Percentiles rank a stretch among this genome's conserved stretches.
Conservation (phyloP, 441 rosid species). For the Populus hybrid region DNA sequence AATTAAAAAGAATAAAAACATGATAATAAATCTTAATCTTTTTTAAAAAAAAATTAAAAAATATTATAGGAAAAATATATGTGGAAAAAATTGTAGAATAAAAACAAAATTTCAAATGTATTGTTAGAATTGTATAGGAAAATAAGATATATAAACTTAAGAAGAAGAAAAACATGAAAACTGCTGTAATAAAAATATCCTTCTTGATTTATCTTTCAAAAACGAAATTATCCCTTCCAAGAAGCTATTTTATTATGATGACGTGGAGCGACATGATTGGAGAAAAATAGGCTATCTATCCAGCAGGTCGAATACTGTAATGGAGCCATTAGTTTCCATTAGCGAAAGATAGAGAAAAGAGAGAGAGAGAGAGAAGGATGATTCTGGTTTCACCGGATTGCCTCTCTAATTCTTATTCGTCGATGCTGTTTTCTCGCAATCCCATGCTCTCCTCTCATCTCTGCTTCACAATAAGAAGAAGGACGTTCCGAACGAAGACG, state of each 20-base stretch:
- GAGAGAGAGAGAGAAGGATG: constrained; percentile 13
- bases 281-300: neutral
- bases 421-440: constrained; percentile 3
- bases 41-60: no score
- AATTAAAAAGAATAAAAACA: neutral
- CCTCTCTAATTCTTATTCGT: constrained; percentile 10
- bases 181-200: neutral
- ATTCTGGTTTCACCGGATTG: constrained; percentile 21
- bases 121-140: neutral
- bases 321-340: constrained; percentile 16
- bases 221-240: no score
- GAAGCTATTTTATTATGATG: neutral
- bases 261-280: neutral
- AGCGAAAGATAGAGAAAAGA: neutral
- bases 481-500: constrained; percentile 23
- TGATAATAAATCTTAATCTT: neutral
- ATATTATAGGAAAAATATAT: no score
- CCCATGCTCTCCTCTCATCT: neutral
- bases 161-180: neutral
- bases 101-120: no score
- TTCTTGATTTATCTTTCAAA: neutral
- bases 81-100: neutral
- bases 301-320: neutral
- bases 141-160: neutral
- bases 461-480: neutral